Base-by-base conservation (phyloP, 495 filamentous ascomycete species). In the Aspergillus nanangensis region DNA sequence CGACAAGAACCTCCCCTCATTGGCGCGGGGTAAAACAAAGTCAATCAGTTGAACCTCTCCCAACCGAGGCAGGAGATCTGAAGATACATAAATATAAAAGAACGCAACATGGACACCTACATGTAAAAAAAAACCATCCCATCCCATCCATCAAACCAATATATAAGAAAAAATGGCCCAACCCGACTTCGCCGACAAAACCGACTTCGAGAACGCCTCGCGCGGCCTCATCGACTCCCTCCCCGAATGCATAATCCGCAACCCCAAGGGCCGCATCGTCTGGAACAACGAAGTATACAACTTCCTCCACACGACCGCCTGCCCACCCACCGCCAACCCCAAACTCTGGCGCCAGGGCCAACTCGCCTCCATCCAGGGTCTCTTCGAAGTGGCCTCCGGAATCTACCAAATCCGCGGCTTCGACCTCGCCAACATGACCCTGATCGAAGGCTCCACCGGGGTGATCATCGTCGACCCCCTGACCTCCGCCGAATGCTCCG, bases 381-480 rank as follows among this genome's bases (percentile, higher is more conserved):
- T 60, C 2, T 62, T 46, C 44, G 24, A 56, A 21, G 53, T 62
- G n/a, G 46, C 45, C 1, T n/a, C 41, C 7, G 52, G 58, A 0
- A 51, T 58, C n/a, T 62, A 62, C 43, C 59, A 62, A 23, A 40
- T 62, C 5, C 59, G 59, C 22, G 56, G 53, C 10, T 42, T 55
- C 15, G 59, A 62, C 33, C 38, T 62, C 10, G 49, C 59, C 25
- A 59, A 62, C 33, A 62, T 50, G 39, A 62, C 59, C 4, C 35
- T 62, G 11, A 38, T 62, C 14, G 59, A 62, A 37, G 55, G 59
- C n/a, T 35, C 42, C 1, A 31, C 47, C n/a, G 59, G 56, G 3
- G 19, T 60, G 1, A 48, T 62, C 38, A 36, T 62, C 8, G 55
- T 62, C 21, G 59, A 62, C 35, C 56, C 59, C 0, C 38, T 62